Conservation (phyloP, 106 monocot genomes). For the Phalaenopsis aphrodite region DNA sequence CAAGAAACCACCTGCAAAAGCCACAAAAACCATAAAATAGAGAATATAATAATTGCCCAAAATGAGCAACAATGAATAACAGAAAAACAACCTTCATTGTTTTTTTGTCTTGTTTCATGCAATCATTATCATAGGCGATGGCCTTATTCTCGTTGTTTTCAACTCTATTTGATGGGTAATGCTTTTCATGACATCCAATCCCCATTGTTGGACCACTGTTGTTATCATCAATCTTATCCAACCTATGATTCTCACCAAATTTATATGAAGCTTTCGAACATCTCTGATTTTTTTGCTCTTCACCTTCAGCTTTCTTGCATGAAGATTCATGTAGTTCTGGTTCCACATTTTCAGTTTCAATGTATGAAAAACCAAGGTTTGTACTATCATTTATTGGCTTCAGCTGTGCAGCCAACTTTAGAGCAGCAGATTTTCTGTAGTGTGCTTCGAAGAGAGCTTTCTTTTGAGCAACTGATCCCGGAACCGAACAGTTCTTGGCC, state of each 20-base stretch:
- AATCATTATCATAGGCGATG: background rate
- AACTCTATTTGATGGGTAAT: background rate
- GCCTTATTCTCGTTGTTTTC: background rate
- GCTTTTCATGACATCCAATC: background rate
- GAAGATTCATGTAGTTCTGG: background rate
- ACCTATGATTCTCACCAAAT: background rate
- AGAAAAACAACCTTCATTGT: background rate
- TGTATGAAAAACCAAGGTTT: conserved; percentile 3
- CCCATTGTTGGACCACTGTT: no score
- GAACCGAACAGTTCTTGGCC: conserved; percentile 40
- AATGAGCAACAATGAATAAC: background rate
- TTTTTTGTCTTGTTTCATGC: background rate
- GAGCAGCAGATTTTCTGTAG: conserved; percentile 43
- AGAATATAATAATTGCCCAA: background rate
- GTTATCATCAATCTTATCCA: no score
- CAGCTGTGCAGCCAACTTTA: conserved; percentile 9
- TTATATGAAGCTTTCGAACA: background rate
- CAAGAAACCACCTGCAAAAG: background rate
- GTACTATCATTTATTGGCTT: conserved; percentile 13
- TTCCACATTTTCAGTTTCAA: conserved; percentile 1
- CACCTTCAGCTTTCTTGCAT: background rate
- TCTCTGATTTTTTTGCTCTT: background rate
- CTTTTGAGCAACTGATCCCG: conserved; percentile 70
- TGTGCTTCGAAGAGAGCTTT: conserved; percentile 61
- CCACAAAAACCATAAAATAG: background rate